A percentile compares a stretch with the other conserved stretches of the same genome.
Evolutionary conservation across 306 rosid genomes (phyloP).

Genomic region (Quercus ilex): DNA sequence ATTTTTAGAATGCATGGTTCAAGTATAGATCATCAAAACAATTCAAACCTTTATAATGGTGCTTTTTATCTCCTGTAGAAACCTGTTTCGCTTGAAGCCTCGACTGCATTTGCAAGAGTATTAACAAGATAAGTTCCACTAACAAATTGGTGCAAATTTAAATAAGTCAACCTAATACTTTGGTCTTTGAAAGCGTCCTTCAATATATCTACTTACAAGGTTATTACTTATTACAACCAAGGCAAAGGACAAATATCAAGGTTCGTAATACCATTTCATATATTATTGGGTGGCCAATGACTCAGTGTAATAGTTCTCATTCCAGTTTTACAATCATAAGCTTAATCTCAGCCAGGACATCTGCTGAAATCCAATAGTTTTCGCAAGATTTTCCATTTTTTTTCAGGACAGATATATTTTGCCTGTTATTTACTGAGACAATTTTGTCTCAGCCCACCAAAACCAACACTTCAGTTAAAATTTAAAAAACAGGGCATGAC

Average conservation of each 20-base stretch:
- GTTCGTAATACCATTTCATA: neutral
- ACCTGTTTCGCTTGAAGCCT: constrained; percentile 88
- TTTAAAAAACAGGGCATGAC: neutral
- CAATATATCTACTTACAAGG: neutral
- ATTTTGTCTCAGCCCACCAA: neutral
- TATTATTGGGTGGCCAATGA: neutral
- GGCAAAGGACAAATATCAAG: neutral
- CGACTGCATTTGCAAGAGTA: constrained; percentile 39
- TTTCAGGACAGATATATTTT: neutral
- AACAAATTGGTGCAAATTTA: neutral
- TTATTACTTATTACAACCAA: neutral
- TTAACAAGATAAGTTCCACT: neutral
- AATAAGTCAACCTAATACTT: neutral
- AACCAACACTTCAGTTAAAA: constrained; percentile 1
- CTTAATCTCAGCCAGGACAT: neutral
- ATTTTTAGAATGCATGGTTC: constrained; percentile 1
- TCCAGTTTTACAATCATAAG: neutral
- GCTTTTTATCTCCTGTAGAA: constrained; percentile 66
- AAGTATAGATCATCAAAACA: constrained; percentile 10
- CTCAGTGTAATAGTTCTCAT: neutral
- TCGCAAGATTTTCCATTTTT: neutral
- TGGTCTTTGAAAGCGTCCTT: neutral
- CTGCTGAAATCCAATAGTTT: neutral
- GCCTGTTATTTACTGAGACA: neutral
- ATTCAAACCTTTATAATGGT: constrained; percentile 68